Conservation (phyloP, 306 rosid species). For the Medicago arabica region DNA sequence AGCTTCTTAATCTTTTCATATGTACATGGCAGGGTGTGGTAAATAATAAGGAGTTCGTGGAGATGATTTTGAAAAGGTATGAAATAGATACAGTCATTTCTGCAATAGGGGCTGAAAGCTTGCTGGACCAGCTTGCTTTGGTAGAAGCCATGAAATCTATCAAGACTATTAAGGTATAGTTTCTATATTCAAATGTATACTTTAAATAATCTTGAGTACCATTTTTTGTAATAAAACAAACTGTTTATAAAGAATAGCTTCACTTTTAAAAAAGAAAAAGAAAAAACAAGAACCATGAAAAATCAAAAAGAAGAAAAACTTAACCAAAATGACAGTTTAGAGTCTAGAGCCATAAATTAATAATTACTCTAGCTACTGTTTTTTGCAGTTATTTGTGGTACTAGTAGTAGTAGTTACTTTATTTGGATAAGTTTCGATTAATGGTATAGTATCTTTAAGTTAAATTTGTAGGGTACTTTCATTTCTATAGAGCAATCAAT, state of each 20-base stretch:
- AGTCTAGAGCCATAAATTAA: background rate
- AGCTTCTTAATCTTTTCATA: too few species aligned
- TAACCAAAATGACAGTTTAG: background rate
- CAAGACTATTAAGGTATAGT: slow-evolving; percentile 60
- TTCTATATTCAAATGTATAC: background rate
- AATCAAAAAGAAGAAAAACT: too few species aligned
- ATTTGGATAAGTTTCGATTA: background rate
- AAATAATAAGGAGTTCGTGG: slow-evolving; percentile 52
- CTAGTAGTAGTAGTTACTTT: background rate
- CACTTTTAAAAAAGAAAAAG: too few species aligned
- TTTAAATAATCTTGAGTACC: background rate
- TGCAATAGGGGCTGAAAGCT: slow-evolving; percentile 55
- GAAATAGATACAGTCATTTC: slow-evolving; percentile 69
- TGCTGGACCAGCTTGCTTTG: slow-evolving; percentile 61
- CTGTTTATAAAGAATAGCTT: too few species aligned
- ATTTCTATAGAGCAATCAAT: background rate
- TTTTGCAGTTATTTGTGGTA: slow-evolving; percentile 9
- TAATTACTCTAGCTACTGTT: background rate
- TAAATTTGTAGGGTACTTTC: background rate
- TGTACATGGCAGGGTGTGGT: slow-evolving; percentile 57
- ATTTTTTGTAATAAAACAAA: background rate
- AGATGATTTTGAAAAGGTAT: slow-evolving; percentile 61
- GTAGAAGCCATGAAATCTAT: slow-evolving; percentile 63
- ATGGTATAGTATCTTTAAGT: too few species aligned
- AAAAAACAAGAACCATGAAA: too few species aligned